phyloP scores from a whole-genome alignment of 257 asterid genomes.

The Thymus quinquecostatus region DNA sequence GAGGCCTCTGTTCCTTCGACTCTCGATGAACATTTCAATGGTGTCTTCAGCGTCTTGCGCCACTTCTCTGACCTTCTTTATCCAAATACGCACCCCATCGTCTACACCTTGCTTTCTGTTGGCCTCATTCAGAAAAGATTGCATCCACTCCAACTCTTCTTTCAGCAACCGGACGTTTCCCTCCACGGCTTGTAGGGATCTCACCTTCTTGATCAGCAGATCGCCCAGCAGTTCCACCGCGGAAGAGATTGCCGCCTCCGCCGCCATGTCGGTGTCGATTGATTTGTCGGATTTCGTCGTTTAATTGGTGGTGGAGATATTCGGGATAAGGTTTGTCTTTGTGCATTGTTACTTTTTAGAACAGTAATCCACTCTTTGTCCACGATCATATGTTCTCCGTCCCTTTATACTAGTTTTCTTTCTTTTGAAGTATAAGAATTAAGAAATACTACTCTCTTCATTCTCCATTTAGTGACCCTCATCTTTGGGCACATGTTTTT shows the following conservation, averaged over 20 bases:
- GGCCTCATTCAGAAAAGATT: conserved; percentile 30
- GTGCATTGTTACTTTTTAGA: no score
- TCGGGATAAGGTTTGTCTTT: no score
- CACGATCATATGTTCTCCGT: no score
- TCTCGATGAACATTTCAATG: background rate
- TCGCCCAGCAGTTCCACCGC: background rate
- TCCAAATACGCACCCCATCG: background rate
- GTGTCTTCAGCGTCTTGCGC: background rate
- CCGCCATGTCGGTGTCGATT: conserved; percentile 12
- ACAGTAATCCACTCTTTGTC: no score
- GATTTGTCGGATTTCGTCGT: no score
- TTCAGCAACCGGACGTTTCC: conserved; percentile 23
- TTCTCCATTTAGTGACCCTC: no score
- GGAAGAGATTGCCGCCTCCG: conserved; percentile 11
- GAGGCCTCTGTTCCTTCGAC: background rate
- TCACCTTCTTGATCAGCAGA: conserved; percentile 6
- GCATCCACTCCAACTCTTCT: conserved; percentile 33
- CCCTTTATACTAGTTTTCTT: no score
- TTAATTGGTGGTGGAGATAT: no score
- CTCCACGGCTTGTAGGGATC: background rate
- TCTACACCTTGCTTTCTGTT: background rate
- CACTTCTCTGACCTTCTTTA: conserved; percentile 8
- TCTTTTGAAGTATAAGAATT: no score
- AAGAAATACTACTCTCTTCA: no score
- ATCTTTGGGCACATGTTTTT: no score